Conservation (phyloP, 2,329 filamentous ascomycete species). For the Colletotrichum viniferum region DNA sequence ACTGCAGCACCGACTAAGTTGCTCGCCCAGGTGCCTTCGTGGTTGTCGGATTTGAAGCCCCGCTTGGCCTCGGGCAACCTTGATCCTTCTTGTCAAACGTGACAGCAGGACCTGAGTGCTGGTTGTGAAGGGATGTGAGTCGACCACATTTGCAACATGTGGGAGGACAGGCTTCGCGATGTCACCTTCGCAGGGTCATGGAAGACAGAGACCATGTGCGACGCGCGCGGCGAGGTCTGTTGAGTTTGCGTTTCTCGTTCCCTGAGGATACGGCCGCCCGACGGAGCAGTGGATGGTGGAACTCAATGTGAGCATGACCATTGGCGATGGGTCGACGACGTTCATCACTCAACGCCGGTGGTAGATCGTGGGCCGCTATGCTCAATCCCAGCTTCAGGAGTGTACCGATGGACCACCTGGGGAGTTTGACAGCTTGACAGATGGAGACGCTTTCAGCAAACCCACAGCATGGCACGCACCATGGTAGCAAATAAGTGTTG, state of each 20-base stretch:
- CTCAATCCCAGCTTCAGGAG: not conserved
- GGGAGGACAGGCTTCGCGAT: not conserved
- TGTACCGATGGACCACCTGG: not conserved
- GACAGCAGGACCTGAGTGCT: not conserved
- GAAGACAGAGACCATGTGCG: not conserved
- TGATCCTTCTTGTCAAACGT: not conserved
- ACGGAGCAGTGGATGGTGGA: not conserved
- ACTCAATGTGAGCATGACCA: not conserved
- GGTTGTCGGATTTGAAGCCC: not conserved
- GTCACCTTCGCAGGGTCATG: not conserved
- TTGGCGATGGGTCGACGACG: not conserved
- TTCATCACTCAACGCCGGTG: not conserved
- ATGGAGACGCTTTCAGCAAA: not conserved
- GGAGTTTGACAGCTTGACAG: not conserved
- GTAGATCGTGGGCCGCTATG: not conserved
- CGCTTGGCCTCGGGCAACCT: not conserved
- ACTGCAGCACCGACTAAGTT: not conserved
- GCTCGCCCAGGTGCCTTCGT: not conserved
- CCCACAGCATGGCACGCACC: not conserved
- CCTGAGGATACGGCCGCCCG: not conserved
- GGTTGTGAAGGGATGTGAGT: not conserved
- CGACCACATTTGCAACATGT: not conserved
- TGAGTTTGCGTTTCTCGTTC: not conserved
- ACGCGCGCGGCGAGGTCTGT: not conserved
- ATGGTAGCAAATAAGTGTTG: not conserved